Percentiles rank a stretch among this genome's conserved stretches.
phyloP scores from a whole-genome alignment of 345 rosid genomes.

The Erodium maritimum region DNA sequence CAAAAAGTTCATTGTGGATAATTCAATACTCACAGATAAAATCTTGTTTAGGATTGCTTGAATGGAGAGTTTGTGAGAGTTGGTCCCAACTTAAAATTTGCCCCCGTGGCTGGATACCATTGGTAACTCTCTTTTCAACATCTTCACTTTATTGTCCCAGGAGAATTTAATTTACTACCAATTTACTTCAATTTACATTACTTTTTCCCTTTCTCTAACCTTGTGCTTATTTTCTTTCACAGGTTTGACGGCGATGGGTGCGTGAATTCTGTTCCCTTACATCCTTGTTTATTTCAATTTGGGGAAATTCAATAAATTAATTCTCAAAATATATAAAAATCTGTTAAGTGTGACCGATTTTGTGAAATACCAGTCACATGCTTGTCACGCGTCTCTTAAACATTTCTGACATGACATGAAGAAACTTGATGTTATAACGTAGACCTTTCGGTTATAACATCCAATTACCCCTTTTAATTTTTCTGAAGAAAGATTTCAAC shows the following conservation, averaged over 20 bases:
- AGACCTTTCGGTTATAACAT: too few relatives aligned
- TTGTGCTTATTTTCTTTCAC: conserved; percentile 11
- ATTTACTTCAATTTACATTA: too few relatives aligned
- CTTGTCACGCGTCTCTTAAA: too few relatives aligned
- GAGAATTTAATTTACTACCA: too few relatives aligned
- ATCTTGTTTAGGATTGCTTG: conserved; percentile 65
- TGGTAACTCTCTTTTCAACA: conserved; percentile 25
- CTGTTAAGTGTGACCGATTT: too few relatives aligned
- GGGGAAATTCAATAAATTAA: too few relatives aligned
- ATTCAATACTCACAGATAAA: background rate
- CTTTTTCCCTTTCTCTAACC: background rate
- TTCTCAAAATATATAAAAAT: too few relatives aligned
- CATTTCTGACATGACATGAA: too few relatives aligned
- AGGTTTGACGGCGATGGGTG: conserved; percentile 99
- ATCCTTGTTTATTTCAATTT: background rate
- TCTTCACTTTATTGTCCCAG: background rate
- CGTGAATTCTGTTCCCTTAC: conserved; percentile 14
- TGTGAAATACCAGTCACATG: too few relatives aligned
- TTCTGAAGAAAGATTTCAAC: background rate
- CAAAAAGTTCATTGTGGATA: background rate
- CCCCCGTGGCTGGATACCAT: conserved; percentile 91
- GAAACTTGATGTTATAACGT: too few relatives aligned
- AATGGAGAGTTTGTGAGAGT: conserved; percentile 86
- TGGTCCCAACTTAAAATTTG: conserved; percentile 81
- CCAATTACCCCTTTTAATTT: too few relatives aligned